Evolutionary conservation across 495 filamentous ascomycete species (phyloP), one percentile per base, ranked within the genome.

Genomic region (Daldinia bambusicola): DNA sequence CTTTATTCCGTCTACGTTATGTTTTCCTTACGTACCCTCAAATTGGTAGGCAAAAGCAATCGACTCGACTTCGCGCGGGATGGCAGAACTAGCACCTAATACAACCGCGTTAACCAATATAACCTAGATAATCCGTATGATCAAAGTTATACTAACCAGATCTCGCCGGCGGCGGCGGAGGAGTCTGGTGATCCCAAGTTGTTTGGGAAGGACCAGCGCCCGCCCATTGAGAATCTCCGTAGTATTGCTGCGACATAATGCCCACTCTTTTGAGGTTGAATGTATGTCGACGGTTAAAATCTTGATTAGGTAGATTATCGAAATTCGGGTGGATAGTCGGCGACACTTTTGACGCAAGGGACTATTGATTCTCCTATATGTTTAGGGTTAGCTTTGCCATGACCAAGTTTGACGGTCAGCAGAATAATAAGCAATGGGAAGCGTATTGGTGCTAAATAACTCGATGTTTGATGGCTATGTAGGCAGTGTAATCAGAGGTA

Each of bases 21-120:
- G 9, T 53, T 53, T 9, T 32, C 2, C 58, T 61, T 60, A 88
- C 89, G 74, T 92, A 97, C 93, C 93, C 85, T 98, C 95, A 79
- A 97, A 88, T 81, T 98, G 95, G 71, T 92, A 89, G 64, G 87
- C 84, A 78, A 98, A 98, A 57, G 95, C 95, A 61, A 88, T 81
- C 50, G 86, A 80, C 48, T 97, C 94, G 53, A 72, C 64, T 69
- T 95, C 91, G 63, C 89, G 88, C 67, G 93, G 91, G 75, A 90
- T 88, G 67, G 88, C 85, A 36, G 91, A 93, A 84, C 87, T 92
- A 66, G 93, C 89, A 77, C 93, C 91, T 95, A 77, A 67, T 63
- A 68, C 30, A n/a, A 9, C 60, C 55, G 78, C 77, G 78, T 81
- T 81, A 79, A 75, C 76, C 51, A 58, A 64, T 55, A 67, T 60